Conservation (phyloP, 805 yeast species). For the Ogataea ramenticola region DNA sequence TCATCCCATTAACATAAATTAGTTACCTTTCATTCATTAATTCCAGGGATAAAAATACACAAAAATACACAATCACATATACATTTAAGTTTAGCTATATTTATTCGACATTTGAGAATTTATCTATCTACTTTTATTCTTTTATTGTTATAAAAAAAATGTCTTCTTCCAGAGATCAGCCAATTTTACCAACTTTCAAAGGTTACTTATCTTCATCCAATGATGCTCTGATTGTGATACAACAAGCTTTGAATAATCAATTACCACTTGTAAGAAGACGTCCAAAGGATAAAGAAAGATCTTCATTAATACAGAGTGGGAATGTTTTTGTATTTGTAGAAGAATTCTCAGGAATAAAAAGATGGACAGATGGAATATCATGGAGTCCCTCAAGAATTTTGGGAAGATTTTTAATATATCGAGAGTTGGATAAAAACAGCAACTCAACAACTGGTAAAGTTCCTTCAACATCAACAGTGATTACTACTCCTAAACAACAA, state of each 20-base stretch:
- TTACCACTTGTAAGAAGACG: constrained; percentile 63
- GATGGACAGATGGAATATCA: constrained; percentile 96
- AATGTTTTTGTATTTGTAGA: constrained; percentile 81
- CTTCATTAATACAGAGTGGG: constrained; percentile 61
- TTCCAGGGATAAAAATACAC: no score
- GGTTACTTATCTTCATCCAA: constrained; percentile 78
- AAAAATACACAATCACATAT: no score
- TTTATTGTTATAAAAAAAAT: no score
- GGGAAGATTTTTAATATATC: constrained; percentile 77
- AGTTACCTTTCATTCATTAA: no score
- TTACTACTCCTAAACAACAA: no score
- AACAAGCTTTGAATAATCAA: constrained; percentile 61
- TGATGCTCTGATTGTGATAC: constrained; percentile 77
- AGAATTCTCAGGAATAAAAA: constrained; percentile 71
- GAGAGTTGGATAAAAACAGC: constrained; percentile 52
- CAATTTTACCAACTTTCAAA: constrained; percentile 45
- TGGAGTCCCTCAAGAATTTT: constrained; percentile 91
- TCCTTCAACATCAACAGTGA: background rate
- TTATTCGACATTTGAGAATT: no score
- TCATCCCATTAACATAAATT: no score
- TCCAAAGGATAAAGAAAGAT: constrained; percentile 75
- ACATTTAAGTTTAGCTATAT: no score
- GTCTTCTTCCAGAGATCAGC: constrained; percentile 1
- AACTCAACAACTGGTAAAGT: background rate
- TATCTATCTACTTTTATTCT: no score